Percentiles rank a stretch among this genome's conserved stretches.
phyloP scores from a whole-genome alignment of 139 green algal species.

The Monoraphidium neglectum region DNA sequence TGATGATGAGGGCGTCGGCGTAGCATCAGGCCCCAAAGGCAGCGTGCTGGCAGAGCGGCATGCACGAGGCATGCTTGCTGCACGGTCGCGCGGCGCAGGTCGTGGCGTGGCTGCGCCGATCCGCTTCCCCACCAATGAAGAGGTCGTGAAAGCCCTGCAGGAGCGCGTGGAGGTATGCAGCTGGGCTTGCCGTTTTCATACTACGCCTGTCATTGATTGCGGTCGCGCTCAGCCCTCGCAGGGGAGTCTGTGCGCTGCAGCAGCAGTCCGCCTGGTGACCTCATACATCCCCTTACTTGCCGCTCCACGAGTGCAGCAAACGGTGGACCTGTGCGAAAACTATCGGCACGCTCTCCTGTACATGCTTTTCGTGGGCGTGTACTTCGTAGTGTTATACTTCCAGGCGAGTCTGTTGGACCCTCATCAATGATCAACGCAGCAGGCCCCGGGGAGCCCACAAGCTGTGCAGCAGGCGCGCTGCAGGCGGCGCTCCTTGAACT shows the following conservation, averaged over 20 bases:
- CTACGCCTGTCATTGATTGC: background rate
- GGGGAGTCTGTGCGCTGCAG: background rate
- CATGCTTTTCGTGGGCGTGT: conserved; percentile 68
- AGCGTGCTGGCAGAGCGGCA: conserved; percentile 46
- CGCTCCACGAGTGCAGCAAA: conserved; percentile 37
- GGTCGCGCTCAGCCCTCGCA: background rate
- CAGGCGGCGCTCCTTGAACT: too few species aligned
- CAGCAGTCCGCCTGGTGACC: background rate
- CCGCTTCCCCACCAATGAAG: conserved; percentile 57
- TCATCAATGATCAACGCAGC: too few species aligned
- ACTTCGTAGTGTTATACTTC: conserved; percentile 74
- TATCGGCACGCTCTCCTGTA: conserved; percentile 71
- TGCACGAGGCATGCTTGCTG: conserved; percentile 22
- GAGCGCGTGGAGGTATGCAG: background rate
- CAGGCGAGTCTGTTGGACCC: too few species aligned
- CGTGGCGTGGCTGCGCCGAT: too few species aligned
- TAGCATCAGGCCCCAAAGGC: background rate
- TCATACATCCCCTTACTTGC: background rate
- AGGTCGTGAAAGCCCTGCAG: conserved; percentile 57
- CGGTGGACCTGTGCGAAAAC: conserved; percentile 63
- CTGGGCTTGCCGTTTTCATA: background rate
- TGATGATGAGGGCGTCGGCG: background rate
- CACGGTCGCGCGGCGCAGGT: conserved; percentile 24
- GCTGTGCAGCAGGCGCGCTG: background rate
- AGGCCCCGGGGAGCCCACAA: background rate